Evolutionary conservation across 164 flowering plant species (phyloP).

Genomic region (Malania oleifera): DNA sequence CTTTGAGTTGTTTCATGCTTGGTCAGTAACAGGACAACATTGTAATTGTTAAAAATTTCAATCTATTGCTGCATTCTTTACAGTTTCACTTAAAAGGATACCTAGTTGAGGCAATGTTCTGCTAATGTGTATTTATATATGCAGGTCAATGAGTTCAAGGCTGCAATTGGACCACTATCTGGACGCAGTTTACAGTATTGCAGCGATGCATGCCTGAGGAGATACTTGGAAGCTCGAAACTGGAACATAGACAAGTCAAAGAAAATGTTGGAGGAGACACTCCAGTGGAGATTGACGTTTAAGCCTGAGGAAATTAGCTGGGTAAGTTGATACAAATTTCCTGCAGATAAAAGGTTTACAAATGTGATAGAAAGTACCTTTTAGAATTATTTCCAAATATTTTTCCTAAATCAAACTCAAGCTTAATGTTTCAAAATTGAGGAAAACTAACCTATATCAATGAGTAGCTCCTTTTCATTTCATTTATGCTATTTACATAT

Average conservation of each 20-base stretch:
- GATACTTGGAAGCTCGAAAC: slow-evolving; percentile 87
- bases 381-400: no score
- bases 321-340: slow-evolving; percentile 38
- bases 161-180: slow-evolving; percentile 68
- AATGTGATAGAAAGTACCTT: no score
- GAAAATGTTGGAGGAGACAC: slow-evolving; percentile 87
- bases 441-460: no score
- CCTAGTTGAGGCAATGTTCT: background rate
- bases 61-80: background rate
- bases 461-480: background rate
- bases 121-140: background rate
- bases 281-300: slow-evolving; percentile 78
- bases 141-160: slow-evolving; percentile 72
- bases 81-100: background rate
- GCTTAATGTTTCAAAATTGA: no score
- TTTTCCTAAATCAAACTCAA: no score
- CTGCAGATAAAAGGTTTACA: background rate
- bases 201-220: slow-evolving; percentile 68
- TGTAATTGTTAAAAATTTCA: no score
- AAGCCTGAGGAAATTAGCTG: slow-evolving; percentile 96
- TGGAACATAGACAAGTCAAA: slow-evolving; percentile 88
- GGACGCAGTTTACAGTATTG: slow-evolving; percentile 60
- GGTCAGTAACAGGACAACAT: no score
- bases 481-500: background rate
- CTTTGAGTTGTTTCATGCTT: no score